Evolutionary conservation across 352 stramenopile species (phyloP), one percentile per base, ranked within the genome.

Genomic region (Phytophthora litchii): DNA sequence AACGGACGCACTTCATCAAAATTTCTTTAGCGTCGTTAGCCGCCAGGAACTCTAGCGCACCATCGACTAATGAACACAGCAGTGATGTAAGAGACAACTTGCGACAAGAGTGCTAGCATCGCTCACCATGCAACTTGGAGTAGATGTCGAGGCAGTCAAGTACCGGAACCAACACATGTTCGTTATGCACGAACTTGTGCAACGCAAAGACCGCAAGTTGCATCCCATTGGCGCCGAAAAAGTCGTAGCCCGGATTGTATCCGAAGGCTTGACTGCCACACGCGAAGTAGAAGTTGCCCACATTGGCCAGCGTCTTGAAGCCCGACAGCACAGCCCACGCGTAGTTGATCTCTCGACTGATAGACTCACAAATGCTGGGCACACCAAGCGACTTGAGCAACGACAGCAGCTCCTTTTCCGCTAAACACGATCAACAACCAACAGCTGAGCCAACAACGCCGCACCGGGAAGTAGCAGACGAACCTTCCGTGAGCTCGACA

Each of bases 241-340:
- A 93, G 49, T 88, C 81, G 23, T 60, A 63, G 17, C 75, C 81
- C 3, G 81, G 81, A 41, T 89, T 88, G 62, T 87, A 89, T 27
- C 78, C 76, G 38, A 92, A 89, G 11, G 75, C 67, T 34, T 81
- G 74, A 14, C 72, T 64, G 9, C 74, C 83, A 46, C 83, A 91
- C 19, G 83, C 82, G 35, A 89, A 89, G 72, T 91, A 93, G 60
- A 89, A 93, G 54, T 90, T 70, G 56, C 74, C 80, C 25, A 89
- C 78, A 50, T 73, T 80, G 10, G 75, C 64, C 20, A 93, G 70
- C 23, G 81, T 90, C 61, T 77, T 74, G 64, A 90, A 91, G 14
- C 79, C 81, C 6, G 81, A 89, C 8, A 72, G 69, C 14, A 88
- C 81, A 13, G 81, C 80, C 83, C 81, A 91, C 20, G 72, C 79